Conservation (phyloP, 495 filamentous ascomycete species). For the Penicillium fimorum region DNA sequence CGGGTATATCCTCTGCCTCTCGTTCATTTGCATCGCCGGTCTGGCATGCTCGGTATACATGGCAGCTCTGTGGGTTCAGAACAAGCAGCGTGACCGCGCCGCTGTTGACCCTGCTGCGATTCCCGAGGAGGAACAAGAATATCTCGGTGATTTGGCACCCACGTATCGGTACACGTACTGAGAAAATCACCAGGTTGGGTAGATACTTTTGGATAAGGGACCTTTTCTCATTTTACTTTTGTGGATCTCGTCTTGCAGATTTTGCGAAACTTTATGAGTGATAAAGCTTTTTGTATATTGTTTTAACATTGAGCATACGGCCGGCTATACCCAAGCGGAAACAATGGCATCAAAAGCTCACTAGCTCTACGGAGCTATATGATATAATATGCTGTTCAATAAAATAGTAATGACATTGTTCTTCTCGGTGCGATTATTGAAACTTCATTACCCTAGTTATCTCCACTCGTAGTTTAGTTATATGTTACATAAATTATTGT, state of each 20-base stretch:
- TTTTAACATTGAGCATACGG: background rate
- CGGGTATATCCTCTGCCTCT: slow-evolving; percentile 78
- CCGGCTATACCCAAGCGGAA: background rate
- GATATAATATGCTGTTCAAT: too few species aligned
- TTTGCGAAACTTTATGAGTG: background rate
- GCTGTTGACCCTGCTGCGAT: slow-evolving; percentile 21
- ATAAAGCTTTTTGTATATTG: background rate
- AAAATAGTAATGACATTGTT: background rate
- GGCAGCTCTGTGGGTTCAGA: slow-evolving; percentile 58
- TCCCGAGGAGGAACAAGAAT: slow-evolving; percentile 32
- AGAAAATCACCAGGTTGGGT: background rate
- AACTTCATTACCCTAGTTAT: background rate
- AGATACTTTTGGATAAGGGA: background rate
- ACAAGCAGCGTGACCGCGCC: slow-evolving; percentile 56
- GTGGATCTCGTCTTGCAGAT: background rate
- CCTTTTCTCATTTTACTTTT: background rate
- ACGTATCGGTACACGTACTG: slow-evolving; percentile 44
- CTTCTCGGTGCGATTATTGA: background rate
- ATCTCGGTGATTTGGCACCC: slow-evolving; percentile 41
- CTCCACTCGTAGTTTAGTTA: background rate
- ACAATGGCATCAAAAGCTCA: background rate
- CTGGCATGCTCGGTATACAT: slow-evolving; percentile 61
- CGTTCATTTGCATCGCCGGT: slow-evolving; percentile 67
- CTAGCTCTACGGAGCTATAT: too few species aligned
- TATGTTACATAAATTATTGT: background rate